A percentile compares a stretch with the other conserved stretches of the same genome.
phyloP scores from a whole-genome alignment of 176 grass and related monocot species.

The Areca catechu region DNA sequence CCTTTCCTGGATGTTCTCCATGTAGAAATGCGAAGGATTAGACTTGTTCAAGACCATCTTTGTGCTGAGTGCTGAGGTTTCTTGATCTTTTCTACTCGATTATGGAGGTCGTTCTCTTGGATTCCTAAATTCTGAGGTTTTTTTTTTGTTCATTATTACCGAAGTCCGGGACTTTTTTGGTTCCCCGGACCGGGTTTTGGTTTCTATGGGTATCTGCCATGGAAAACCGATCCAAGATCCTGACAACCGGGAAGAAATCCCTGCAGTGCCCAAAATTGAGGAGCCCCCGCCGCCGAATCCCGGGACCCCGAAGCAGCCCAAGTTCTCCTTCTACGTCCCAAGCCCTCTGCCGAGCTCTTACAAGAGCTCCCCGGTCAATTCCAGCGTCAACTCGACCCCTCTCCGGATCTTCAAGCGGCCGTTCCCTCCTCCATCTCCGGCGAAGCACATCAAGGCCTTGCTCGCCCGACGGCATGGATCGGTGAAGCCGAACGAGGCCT shows the following conservation, averaged over 20 bases:
- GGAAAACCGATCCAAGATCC: conserved; percentile 63
- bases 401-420: conserved; percentile 78
- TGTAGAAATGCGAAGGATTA: too few relatives aligned
- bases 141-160: background rate
- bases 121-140: background rate
- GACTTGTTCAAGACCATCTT: background rate
- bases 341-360: conserved; percentile 82
- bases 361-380: conserved; percentile 93
- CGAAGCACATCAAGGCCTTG: conserved; percentile 94
- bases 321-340: conserved; percentile 92
- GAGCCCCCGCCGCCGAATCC: conserved; percentile 36
- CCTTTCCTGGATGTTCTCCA: background rate
- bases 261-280: conserved; percentile 23
- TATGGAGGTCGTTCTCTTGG: background rate
- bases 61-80: background rate
- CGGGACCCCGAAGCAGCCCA: conserved; percentile 66
- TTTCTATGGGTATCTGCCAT: conserved; percentile 81
- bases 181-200: background rate
- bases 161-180: background rate
- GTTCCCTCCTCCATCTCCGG: conserved; percentile 91
- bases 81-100: background rate
- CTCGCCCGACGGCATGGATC: conserved; percentile 85
- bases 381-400: conserved; percentile 70
- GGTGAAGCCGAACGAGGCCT: conserved; percentile 83
- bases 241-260: conserved; percentile 36